A percentile compares a stretch with the other conserved stretches of the same genome.
Conservation (phyloP, 257 asterid genomes). For the Capsicum baccatum region DNA sequence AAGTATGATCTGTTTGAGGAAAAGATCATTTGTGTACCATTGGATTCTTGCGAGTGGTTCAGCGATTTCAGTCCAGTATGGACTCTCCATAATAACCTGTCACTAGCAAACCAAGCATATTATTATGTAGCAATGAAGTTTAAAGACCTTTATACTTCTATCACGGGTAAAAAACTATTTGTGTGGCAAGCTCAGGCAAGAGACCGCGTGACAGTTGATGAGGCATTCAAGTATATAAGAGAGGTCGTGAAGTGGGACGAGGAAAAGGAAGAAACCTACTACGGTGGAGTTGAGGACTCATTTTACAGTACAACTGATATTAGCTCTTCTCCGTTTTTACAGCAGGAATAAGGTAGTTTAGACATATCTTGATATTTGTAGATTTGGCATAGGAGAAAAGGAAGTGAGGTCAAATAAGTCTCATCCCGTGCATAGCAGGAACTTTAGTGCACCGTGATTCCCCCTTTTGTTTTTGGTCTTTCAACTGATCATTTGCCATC, state of each 20-base stretch:
- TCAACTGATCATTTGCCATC: neutral
- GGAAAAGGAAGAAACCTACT: constrained; percentile 33
- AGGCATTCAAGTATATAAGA: constrained; percentile 36
- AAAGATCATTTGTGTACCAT: neutral
- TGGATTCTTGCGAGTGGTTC: constrained; percentile 33
- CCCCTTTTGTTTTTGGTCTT: too few relatives aligned
- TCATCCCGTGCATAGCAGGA: neutral
- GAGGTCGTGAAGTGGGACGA: constrained; percentile 35
- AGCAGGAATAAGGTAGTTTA: constrained; percentile 12
- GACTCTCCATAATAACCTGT: constrained; percentile 25
- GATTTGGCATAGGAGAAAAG: neutral
- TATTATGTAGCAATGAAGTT: constrained; percentile 36
- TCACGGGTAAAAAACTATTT: constrained; percentile 32
- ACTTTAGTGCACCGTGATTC: too few relatives aligned
- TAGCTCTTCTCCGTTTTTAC: constrained; percentile 27
- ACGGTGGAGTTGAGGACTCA: constrained; percentile 35
- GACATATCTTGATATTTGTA: neutral
- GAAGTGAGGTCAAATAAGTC: neutral
- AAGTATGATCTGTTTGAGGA: constrained; percentile 42
- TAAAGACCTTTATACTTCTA: constrained; percentile 31
- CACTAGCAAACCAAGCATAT: constrained; percentile 35
- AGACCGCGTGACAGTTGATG: constrained; percentile 32
- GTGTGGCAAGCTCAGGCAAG: constrained; percentile 37
- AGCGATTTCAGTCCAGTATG: constrained; percentile 25
- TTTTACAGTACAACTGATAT: constrained; percentile 35